These are phyloP conservation scores for Plectosphaerella cucumerina DNA, from an alignment of 2,329 filamentous ascomycete genomes.

Conservation along the genomic window DNA sequence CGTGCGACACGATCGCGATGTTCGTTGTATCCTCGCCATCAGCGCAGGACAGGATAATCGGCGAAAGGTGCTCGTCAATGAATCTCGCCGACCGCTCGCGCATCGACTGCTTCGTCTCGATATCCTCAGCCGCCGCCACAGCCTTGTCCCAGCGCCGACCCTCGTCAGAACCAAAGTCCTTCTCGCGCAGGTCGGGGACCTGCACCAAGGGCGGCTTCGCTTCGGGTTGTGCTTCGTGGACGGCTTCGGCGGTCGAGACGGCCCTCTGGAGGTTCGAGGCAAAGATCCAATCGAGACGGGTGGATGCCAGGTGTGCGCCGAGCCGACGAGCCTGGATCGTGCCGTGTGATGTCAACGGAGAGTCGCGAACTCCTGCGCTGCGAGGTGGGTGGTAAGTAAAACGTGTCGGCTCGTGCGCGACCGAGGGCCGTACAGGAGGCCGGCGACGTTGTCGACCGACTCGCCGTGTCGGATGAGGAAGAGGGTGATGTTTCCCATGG, in stretches of 20 bases:
- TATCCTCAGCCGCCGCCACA: slow-evolving; percentile 24
- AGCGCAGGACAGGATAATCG: slow-evolving; percentile 32
- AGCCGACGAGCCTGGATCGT: slow-evolving; percentile 72
- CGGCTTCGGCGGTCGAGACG: slow-evolving; percentile 62
- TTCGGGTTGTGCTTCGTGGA: slow-evolving; percentile 50
- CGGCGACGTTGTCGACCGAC: slow-evolving; percentile 83
- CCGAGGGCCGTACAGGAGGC: slow-evolving; percentile 56
- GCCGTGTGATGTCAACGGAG: slow-evolving; percentile 76
- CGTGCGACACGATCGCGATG: slow-evolving; percentile 74
- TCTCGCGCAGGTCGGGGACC: slow-evolving; percentile 58
- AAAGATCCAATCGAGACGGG: slow-evolving; percentile 46
- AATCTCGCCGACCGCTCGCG: slow-evolving; percentile 60
- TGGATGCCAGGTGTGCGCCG: slow-evolving; percentile 53
- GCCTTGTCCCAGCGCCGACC: slow-evolving; percentile 50
- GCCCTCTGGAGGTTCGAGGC: slow-evolving; percentile 76
- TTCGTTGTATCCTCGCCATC: slow-evolving; percentile 4
- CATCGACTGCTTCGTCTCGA: slow-evolving; percentile 69
- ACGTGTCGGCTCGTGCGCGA: no score
- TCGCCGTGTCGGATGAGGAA: slow-evolving; percentile 85
- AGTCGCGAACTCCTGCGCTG: slow-evolving; percentile 75
- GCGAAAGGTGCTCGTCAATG: slow-evolving; percentile 58
- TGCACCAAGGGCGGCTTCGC: slow-evolving; percentile 14
- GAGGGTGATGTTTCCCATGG: slow-evolving; percentile 30
- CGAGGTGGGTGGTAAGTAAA: neutral
- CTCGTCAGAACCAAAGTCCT: slow-evolving; percentile 70